Evolutionary conservation across 2,329 filamentous ascomycete genomes (phyloP).

Genomic region (Botrytis porri): DNA sequence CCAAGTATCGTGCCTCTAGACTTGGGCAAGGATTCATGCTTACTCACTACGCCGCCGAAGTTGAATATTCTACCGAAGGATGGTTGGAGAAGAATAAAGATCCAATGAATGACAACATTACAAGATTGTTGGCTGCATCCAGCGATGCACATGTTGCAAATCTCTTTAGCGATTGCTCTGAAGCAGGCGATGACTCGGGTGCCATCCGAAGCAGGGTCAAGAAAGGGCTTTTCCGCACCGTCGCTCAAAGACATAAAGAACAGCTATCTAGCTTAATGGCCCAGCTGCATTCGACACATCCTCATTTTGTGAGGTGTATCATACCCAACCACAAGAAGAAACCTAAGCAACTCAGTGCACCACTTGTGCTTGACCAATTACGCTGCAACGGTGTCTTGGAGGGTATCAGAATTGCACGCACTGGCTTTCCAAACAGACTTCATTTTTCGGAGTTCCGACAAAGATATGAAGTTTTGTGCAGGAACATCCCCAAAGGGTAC

Average conservation of each 20-base stretch:
- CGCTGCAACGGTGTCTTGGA: constrained; percentile 99
- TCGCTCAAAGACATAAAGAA: constrained; percentile 95
- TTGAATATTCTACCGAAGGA: constrained; percentile 91
- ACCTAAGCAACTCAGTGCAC: constrained; percentile 86
- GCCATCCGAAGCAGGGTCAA: constrained; percentile 79
- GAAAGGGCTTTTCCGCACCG: constrained; percentile 94
- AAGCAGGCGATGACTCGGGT: constrained; percentile 69
- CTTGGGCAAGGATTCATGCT: constrained; percentile 90
- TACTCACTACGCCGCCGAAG: constrained; percentile 95
- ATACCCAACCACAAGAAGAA: constrained; percentile 97
- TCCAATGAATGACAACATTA: constrained; percentile 94
- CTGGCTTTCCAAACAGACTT: constrained; percentile 92
- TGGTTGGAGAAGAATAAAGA: constrained; percentile 99
- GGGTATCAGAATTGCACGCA: constrained; percentile 93
- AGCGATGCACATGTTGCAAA: constrained; percentile 77
- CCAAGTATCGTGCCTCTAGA: constrained; percentile 86
- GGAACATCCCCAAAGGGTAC: constrained; percentile 83
- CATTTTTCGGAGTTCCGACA: constrained; percentile 92
- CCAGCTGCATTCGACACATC: constrained; percentile 92
- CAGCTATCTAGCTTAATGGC: constrained; percentile 95
- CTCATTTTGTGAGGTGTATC: constrained; percentile 97
- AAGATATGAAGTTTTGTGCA: constrained; percentile 91
- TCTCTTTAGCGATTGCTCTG: constrained; percentile 85
- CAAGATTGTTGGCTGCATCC: constrained; percentile 78
- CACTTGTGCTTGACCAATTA: constrained; percentile 95